Base-by-base conservation (phyloP, 169 alveolate genomes). In the Prorocentrum cordatum region DNA sequence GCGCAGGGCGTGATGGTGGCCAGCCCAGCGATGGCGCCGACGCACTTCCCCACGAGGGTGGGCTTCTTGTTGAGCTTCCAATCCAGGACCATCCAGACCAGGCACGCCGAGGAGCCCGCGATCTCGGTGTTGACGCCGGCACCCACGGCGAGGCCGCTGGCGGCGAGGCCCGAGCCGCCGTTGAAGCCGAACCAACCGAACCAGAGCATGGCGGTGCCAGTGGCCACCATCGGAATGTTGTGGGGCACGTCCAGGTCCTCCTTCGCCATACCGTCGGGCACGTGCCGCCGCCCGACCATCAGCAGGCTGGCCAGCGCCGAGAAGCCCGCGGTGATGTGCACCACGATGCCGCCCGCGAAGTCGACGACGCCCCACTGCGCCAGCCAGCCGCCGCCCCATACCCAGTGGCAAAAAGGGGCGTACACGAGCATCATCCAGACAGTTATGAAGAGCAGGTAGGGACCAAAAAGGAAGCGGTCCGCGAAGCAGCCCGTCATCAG, bases 161-260 rank as follows among this genome's bases (percentile, higher is more conserved):
- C 20, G 18, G 68, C 79, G 67, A 62, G 38, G n/a, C 80, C 91
- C 12, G 91, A 82, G 9, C 91, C 88, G 58, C 38, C 79, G 42
- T 82, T 82, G 91, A 82, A 82, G 70, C 91, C 91, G n/a, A 82
- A 82, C 91, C 91, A 82, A 9, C 91, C 91, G 12, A 82, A 82
- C 91, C 91, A 82, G 33, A 82, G 58, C 70, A 82, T n/a, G 16
- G 80, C 91, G 1, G 91, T 82, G 50, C 91, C 91, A 45, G 64
- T 20, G 1, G 91, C 91, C 12, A 82, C 91, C 3, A 82, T 62
- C n/a, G 91, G 91, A 36, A 82, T 70, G 27, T 82, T 82, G 80
- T 82, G 91, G 10, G 91, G 91, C 38, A 31, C 68, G 38, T 59
- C 68, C 38, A 59, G 68, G 68, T 59, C 68, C 36, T 59, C 68